Percentiles rank a stretch among this genome's conserved stretches.
phyloP scores from a whole-genome alignment of 768 basidiomycete genomes.

The Royoungia palumana region DNA sequence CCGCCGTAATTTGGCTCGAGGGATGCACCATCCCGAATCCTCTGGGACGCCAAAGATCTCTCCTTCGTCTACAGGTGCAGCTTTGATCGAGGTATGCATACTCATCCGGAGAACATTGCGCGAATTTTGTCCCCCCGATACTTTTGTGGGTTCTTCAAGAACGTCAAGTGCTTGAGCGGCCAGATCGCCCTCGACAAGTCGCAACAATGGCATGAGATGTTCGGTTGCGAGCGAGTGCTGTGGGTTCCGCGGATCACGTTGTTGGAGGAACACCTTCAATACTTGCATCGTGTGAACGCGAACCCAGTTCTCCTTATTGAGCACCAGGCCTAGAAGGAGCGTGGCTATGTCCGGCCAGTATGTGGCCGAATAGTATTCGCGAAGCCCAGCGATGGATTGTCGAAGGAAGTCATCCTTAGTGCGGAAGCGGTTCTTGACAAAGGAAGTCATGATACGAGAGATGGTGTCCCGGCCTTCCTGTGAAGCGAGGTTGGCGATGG shows the following conservation, averaged over 20 bases:
- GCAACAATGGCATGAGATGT: conserved; percentile 84
- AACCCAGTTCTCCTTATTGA: conserved; percentile 81
- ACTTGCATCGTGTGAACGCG: conserved; percentile 82
- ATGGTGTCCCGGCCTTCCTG: conserved; percentile 74
- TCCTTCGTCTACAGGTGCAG: conserved; percentile 50
- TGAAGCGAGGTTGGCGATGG: conserved; percentile 70
- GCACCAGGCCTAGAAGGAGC: conserved; percentile 78
- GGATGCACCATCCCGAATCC: conserved; percentile 84
- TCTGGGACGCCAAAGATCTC: conserved; percentile 81
- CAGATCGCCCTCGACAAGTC: conserved; percentile 84
- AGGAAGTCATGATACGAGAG: conserved; percentile 84
- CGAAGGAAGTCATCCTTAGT: conserved; percentile 92
- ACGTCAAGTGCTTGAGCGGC: conserved; percentile 86
- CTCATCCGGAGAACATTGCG: conserved; percentile 92
- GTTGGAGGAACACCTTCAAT: conserved; percentile 84
- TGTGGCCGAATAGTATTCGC: conserved; percentile 77
- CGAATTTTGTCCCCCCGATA: conserved; percentile 72
- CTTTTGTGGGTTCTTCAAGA: conserved; percentile 84
- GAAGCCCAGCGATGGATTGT: conserved; percentile 79
- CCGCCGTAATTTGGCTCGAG: conserved; percentile 59
- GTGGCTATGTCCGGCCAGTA: conserved; percentile 81
- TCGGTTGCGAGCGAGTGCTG: conserved; percentile 79
- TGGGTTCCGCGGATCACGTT: conserved; percentile 71
- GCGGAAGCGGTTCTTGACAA: conserved; percentile 82
- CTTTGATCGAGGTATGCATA: conserved; percentile 57